Base-by-base conservation (phyloP, 2,329 filamentous ascomycete genomes). In the Phialemoniopsis sp. region DNA sequence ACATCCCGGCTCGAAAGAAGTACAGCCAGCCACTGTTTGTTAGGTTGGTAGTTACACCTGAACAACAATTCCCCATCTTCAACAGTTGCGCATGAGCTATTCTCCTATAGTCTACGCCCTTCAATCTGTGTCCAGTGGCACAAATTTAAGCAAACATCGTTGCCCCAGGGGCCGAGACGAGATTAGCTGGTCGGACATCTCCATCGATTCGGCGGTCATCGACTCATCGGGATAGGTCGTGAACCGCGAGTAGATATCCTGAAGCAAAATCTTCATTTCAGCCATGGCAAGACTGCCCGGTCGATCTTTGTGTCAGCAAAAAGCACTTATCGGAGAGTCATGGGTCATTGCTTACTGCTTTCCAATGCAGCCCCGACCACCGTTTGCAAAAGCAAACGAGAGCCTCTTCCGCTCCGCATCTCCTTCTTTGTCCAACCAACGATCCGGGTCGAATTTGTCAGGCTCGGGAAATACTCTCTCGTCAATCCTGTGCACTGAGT, bases 351-450 rank as follows among this genome's bases (percentile, higher is more conserved):
- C 80, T 63, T 62, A 85, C 81, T 85, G 78, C 50, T 79, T 80
- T 4, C 80, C 80, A 17, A 81, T 72, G 45, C 82, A 87, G 1
- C 80, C 80, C 48, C 82, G 64, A 1, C 78, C 81, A 5, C 82
- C 82, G 35, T 68, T 76, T 7, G 79, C 73, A 63, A 86, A 85
- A 0, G 82, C 75, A 64, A 84, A 85, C 51, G 82, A 76, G 8
- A 78, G 52, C 32, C 76, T 66, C 48, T 76, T 76, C 41, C 78
- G 69, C 51, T 91, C 85, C 43, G 84, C 73, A 50, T 91, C 87
- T 3, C 87, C 88, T 34, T 82, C 74, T 8, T 75, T 71, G 13
- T 74, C 79, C 47, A 95, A 76, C 90, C 90, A 96, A 49, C 91
- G 76, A 41, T 91, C 86, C 0, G 90, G 90, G 37, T 82, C 72